These are phyloP conservation scores for Fusarium liriodendri DNA, from an alignment of 2,329 filamentous ascomycete species.

Conservation along the genomic window DNA sequence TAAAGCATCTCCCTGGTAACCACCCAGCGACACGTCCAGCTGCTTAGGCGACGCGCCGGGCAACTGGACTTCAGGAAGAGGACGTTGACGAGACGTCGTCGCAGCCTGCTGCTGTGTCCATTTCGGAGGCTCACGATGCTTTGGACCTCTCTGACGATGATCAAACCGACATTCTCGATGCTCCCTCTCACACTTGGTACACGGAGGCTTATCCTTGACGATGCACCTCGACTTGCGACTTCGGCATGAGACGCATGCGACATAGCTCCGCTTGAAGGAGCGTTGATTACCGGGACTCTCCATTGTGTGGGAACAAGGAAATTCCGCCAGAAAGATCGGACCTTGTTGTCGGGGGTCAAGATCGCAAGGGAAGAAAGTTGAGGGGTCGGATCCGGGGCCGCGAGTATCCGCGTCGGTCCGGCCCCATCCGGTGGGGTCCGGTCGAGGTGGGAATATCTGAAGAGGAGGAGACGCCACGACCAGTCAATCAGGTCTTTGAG, in stretches of 20 bases:
- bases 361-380: background rate
- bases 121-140: conserved; percentile 23
- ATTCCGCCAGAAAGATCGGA: background rate
- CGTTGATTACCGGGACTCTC: conserved; percentile 16
- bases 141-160: conserved; percentile 15
- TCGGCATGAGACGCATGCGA: conserved; percentile 30
- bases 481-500: background rate
- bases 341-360: background rate
- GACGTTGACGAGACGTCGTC: background rate
- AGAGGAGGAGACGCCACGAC: background rate
- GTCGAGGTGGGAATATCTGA: background rate
- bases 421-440: background rate
- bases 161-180: conserved; percentile 31
- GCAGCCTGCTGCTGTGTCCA: conserved; percentile 8
- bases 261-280: conserved; percentile 31
- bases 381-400: background rate
- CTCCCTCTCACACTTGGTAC: conserved; percentile 28
- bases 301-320: conserved; percentile 2
- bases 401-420: conserved; percentile 26
- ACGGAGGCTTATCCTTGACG: conserved; percentile 30
- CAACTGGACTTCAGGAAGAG: background rate
- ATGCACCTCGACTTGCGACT: conserved; percentile 28
- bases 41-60: background rate
- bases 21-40: background rate
- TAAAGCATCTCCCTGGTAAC: background rate